Evolutionary conservation across 2,329 filamentous ascomycete species (phyloP).

Genomic region (Rutstroemia sp.): DNA sequence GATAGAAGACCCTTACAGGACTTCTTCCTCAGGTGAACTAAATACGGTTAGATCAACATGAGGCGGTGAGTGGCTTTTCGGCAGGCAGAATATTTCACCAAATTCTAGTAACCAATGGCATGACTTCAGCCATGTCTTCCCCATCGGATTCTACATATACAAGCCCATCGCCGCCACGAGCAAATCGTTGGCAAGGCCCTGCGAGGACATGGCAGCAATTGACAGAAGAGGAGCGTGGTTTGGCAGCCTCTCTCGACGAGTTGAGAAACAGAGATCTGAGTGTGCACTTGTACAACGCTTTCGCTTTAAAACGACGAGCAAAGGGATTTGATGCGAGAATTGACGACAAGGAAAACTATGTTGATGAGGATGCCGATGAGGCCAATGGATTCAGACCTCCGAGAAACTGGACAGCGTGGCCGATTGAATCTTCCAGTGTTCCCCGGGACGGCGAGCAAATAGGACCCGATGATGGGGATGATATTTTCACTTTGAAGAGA

Average conservation of each 20-base stretch:
- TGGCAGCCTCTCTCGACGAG: conserved; percentile 56
- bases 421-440: conserved; percentile 54
- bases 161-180: conserved; percentile 34
- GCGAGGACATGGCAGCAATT: conserved; percentile 58
- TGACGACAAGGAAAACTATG: conserved; percentile 14
- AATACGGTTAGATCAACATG: too few species aligned
- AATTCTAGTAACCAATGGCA: too few species aligned
- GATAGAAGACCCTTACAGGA: too few species aligned
- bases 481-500: conserved; percentile 44
- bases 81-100: too few species aligned
- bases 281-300: conserved; percentile 72
- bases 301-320: conserved; percentile 52
- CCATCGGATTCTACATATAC: conserved; percentile 1
- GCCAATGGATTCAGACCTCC: conserved; percentile 40
- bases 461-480: conserved; percentile 39
- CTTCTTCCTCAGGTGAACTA: too few species aligned
- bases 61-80: too few species aligned
- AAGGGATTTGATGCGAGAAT: conserved; percentile 8
- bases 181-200: conserved; percentile 67
- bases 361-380: conserved; percentile 24
- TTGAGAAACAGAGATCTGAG: conserved; percentile 59
- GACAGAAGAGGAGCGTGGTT: conserved; percentile 54
- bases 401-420: conserved; percentile 79
- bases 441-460: conserved; percentile 49
- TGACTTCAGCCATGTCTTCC: conserved; percentile 4